Base-by-base conservation (phyloP, 768 basidiomycete genomes). In the Boletus vinaceobasis region DNA sequence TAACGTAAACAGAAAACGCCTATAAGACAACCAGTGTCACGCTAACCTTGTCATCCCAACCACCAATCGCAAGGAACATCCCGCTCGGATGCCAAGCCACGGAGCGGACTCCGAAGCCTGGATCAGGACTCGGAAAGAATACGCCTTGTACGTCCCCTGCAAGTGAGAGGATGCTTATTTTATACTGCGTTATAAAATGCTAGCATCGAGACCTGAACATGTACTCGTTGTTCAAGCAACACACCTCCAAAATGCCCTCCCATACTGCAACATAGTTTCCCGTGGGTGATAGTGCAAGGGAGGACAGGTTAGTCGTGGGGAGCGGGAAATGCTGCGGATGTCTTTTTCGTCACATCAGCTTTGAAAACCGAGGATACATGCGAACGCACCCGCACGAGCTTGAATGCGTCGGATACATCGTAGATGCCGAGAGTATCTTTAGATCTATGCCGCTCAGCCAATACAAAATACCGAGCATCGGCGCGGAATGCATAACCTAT, bases 41-140 rank as follows among this genome's bases (percentile, higher is more conserved):
- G 60, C 73, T 39, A 51, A 88, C 92, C 73, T 88, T 91, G 62
- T 94, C 92, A 71, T 95, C 93, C 84, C 88, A 94, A 11, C 94
- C 94, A 13, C 84, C 86, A 0, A 94, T 77, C 2, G 86, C 88
- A 9, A 97, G 73, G 66, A 89, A 94, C 64, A 81, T 76, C 5
- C 93, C 91, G 52, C 77, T 87, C 4, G 93, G 94, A 71, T 94
- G 90, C 94, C 94, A 98, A 19, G 81, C 73, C 1, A 87, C 85
- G 55, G 74, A 76, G 10, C 92, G 81, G 40, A 97, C 84, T 7
- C 94, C 94, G 52, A 94, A 81, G 15, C 87, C 90, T 27, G 90
- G 88, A 69, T 96, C 92, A 27, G 82, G 79, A 33, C 77, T 78
- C 3, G 90, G 90, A 19, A 75, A 75, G 65, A 91, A 93, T 11